Conservation (phyloP, 306 rosid genomes). For the Lathyrus oleraceus region DNA sequence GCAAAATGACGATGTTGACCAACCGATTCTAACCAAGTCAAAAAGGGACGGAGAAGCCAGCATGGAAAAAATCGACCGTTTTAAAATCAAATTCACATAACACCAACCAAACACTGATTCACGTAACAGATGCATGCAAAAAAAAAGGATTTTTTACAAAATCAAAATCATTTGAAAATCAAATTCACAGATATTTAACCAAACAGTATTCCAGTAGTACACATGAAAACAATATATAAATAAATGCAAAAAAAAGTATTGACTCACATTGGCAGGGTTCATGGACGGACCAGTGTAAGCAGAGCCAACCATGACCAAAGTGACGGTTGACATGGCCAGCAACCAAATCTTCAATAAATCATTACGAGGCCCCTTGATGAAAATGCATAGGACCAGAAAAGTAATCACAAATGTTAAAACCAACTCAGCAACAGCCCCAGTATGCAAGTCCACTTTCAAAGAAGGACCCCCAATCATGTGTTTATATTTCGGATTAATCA, state of each 20-base stretch:
- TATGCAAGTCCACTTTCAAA: slow-evolving; percentile 79
- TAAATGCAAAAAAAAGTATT: not conserved
- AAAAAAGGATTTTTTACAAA: not conserved
- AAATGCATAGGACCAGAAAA: slow-evolving; percentile 65
- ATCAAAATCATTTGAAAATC: not conserved
- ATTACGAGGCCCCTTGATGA: slow-evolving; percentile 76
- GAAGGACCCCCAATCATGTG: slow-evolving; percentile 86
- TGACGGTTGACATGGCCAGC: slow-evolving; percentile 57
- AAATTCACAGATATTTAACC: not conserved
- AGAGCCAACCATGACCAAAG: slow-evolving; percentile 61
- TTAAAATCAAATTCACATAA: not conserved
- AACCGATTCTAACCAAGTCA: not conserved
- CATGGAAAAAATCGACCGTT: not conserved
- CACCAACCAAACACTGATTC: not conserved
- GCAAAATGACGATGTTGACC: not conserved
- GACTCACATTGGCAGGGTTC: slow-evolving; percentile 91
- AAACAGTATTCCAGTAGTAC: not conserved
- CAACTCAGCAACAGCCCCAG: slow-evolving; percentile 82
- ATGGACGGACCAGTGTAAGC: slow-evolving; percentile 82
- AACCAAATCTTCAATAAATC: slow-evolving; percentile 60
- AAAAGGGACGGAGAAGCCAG: not conserved
- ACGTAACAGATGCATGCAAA: not conserved
- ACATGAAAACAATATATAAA: not conserved
- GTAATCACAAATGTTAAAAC: slow-evolving; percentile 72
- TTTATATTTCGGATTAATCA: slow-evolving; percentile 62